Percentiles rank a stretch among this genome's conserved stretches.
Evolutionary conservation across 257 asterid species (phyloP).

Genomic region (Osmanthus fragrans): DNA sequence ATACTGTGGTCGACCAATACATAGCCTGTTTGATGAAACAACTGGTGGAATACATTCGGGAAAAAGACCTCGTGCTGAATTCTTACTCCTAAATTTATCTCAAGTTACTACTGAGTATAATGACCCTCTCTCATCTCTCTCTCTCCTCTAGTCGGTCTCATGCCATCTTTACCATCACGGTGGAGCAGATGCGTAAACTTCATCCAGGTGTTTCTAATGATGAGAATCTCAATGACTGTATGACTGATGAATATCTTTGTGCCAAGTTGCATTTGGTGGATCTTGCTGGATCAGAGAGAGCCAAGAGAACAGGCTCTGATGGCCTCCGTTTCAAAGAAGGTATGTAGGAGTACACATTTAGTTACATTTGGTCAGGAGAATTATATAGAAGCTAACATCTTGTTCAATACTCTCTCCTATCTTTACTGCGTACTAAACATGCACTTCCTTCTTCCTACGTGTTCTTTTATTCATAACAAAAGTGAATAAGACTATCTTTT

Average conservation of each 20-base stretch:
- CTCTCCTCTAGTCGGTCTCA: conserved; percentile 81
- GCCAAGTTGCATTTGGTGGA: conserved; percentile 99
- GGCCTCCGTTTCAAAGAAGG: conserved; percentile 99
- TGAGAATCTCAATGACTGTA: conserved; percentile 55
- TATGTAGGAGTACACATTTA: conserved; percentile 19
- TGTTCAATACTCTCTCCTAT: too few species aligned
- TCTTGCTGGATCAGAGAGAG: conserved; percentile 99
- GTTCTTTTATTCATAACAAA: conserved; percentile 13
- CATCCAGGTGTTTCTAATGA: conserved; percentile 48
- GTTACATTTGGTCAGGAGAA: neutral
- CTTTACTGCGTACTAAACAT: neutral
- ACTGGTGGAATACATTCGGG: neutral
- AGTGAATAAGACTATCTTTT: conserved; percentile 15
- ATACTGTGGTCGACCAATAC: neutral
- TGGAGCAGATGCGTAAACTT: conserved; percentile 92
- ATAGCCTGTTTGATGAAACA: neutral
- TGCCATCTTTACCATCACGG: conserved; percentile 96
- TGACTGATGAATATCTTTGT: conserved; percentile 92
- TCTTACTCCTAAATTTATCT: conserved; percentile 17
- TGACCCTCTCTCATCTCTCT: neutral
- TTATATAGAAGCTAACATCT: neutral
- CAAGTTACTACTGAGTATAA: neutral
- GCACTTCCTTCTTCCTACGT: neutral
- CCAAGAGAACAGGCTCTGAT: conserved; percentile 98
- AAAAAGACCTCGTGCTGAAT: neutral